Conservation (phyloP, 306 rosid genomes). For the Trifolium subterraneum region DNA sequence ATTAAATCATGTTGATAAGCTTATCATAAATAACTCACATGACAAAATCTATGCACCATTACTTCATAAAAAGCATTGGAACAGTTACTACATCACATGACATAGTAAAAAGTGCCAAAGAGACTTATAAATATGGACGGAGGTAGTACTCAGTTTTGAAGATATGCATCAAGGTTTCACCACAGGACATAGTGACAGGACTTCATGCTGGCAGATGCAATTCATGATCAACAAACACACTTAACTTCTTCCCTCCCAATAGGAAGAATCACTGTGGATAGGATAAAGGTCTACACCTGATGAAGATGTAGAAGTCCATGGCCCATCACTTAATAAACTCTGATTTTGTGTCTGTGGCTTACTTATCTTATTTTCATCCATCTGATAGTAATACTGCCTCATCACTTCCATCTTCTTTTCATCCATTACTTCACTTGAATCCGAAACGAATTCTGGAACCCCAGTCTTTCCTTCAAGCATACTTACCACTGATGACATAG, state of each 20-base stretch:
- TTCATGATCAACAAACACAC: background rate
- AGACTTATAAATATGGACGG: background rate
- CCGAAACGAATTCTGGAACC: background rate
- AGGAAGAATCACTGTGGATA: conserved; percentile 13
- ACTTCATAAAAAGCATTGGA: too few species aligned
- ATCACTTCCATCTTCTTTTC: background rate
- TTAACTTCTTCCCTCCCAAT: conserved; percentile 33
- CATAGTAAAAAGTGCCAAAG: too few species aligned
- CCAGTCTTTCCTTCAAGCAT: too few species aligned
- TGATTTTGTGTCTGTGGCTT: background rate
- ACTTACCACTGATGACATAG: too few species aligned
- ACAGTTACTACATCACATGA: too few species aligned
- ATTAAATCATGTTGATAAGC: too few species aligned
- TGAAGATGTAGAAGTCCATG: conserved; percentile 34
- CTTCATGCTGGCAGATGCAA: background rate
- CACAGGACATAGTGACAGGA: background rate
- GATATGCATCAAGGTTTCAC: background rate
- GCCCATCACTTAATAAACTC: background rate
- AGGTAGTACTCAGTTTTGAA: background rate
- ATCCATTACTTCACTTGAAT: too few species aligned
- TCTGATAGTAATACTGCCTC: conserved; percentile 27
- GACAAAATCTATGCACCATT: too few species aligned
- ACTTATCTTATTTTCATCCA: conserved; percentile 10
- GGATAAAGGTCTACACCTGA: conserved; percentile 32
- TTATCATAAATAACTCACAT: too few species aligned